These are phyloP conservation scores for Umbelopsis sp. DNA, from an alignment of 371 early-diverging fungal species.

Conservation along the genomic window DNA sequence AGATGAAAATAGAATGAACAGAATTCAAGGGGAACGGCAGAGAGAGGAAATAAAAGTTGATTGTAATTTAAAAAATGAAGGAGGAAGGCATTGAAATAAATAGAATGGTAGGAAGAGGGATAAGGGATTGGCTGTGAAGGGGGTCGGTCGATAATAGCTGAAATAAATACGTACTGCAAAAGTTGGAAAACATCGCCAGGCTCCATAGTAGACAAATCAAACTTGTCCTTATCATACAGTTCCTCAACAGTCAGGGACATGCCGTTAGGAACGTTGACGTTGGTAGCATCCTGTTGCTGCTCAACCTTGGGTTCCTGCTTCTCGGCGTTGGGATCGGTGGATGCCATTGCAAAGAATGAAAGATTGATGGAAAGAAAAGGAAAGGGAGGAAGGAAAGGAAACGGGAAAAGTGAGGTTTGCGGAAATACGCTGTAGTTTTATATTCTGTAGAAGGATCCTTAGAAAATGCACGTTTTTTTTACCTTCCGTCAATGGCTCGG, in stretches of 20 bases:
- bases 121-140: neutral
- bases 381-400: conserved; percentile 21
- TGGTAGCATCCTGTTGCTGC: conserved; percentile 1
- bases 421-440: conserved; percentile 9
- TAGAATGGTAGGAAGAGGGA: neutral
- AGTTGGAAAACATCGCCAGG: conserved; percentile 73
- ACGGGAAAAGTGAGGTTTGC: neutral
- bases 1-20: neutral
- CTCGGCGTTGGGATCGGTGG: conserved; percentile 19
- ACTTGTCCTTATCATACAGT: conserved; percentile 82
- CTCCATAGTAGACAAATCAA: conserved; percentile 80
- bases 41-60: too few relatives aligned
- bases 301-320: conserved; percentile 19
- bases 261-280: conserved; percentile 10
- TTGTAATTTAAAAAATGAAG: too few relatives aligned
- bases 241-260: conserved; percentile 68
- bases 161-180: conserved; percentile 53
- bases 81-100: neutral
- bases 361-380: conserved; percentile 15
- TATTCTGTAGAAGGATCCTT: neutral
- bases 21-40: neutral
- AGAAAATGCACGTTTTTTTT: conserved; percentile 13
- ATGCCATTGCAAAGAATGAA: conserved; percentile 18
- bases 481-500: neutral
- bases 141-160: neutral